phyloP scores from a whole-genome alignment of 768 basidiomycete species.

The Phlebiopsis flavidoalba region DNA sequence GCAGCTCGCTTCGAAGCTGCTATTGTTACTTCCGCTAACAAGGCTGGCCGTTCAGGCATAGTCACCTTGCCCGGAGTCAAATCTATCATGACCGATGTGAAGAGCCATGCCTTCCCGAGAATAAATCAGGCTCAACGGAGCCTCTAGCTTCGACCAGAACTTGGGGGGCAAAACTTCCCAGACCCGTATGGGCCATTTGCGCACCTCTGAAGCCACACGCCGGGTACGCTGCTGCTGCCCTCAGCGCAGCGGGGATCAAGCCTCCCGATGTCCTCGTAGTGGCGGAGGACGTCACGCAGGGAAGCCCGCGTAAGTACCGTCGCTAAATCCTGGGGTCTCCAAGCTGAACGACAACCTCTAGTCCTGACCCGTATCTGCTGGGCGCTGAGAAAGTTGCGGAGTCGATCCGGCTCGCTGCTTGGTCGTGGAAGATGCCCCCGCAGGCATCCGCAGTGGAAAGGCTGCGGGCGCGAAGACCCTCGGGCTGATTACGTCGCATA shows the following conservation, averaged over 20 bases:
- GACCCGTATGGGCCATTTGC: conserved; percentile 81
- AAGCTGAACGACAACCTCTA: conserved; percentile 15
- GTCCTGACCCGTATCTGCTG: conserved; percentile 87
- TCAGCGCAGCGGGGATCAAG: conserved; percentile 61
- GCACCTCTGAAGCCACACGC: conserved; percentile 67
- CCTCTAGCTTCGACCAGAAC: conserved; percentile 25
- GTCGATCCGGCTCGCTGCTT: conserved; percentile 67
- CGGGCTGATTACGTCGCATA: conserved; percentile 79
- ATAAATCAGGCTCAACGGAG: conserved; percentile 10
- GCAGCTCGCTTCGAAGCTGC: conserved; percentile 76
- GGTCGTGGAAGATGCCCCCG: conserved; percentile 91
- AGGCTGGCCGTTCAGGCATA: conserved; percentile 56
- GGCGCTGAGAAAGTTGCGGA: conserved; percentile 71
- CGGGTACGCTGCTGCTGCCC: conserved; percentile 67
- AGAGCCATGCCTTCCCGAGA: conserved; percentile 1
- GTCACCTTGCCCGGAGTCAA: conserved; percentile 69
- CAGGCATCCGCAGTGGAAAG: conserved; percentile 73
- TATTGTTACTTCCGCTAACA: conserved; percentile 57
- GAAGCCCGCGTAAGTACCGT: conserved; percentile 59
- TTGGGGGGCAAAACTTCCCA: conserved; percentile 33
- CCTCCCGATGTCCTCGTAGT: conserved; percentile 70
- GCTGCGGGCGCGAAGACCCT: conserved; percentile 83
- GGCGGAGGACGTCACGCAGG: conserved; percentile 76
- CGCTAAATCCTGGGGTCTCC: background rate
- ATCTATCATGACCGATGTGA: conserved; percentile 54